Conservation (phyloP, 768 basidiomycete species). For the Phlegmacium glaucopus region DNA sequence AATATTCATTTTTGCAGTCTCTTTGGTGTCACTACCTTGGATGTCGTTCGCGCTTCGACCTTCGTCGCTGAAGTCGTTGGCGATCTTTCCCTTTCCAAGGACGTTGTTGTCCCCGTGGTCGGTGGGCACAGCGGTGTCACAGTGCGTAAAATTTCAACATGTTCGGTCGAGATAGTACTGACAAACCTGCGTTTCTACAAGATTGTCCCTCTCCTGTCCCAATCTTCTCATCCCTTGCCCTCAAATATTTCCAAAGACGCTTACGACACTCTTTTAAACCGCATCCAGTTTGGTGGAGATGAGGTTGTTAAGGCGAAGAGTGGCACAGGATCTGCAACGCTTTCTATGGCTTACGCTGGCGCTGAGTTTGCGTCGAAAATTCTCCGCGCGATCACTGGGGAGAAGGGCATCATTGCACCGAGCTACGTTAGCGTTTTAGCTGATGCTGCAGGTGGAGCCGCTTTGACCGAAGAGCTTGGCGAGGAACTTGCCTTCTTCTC, state of each 20-base stretch:
- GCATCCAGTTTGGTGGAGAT: constrained; percentile 95
- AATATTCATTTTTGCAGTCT: constrained; percentile 48
- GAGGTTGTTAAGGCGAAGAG: constrained; percentile 99
- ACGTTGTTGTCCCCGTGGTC: constrained; percentile 82
- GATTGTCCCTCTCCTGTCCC: constrained; percentile 94
- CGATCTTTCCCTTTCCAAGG: constrained; percentile 55
- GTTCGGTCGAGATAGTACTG: neutral
- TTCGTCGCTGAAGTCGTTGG: constrained; percentile 83
- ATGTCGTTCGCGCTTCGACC: constrained; percentile 96
- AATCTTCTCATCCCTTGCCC: constrained; percentile 78
- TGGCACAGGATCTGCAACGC: constrained; percentile 90
- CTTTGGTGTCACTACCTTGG: constrained; percentile 97
- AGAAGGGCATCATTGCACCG: constrained; percentile 82
- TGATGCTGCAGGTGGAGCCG: constrained; percentile 66
- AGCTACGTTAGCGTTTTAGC: constrained; percentile 80
- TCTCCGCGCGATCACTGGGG: constrained; percentile 81
- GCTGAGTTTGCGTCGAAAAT: constrained; percentile 85
- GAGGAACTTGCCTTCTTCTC: constrained; percentile 84
- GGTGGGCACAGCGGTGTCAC: constrained; percentile 95
- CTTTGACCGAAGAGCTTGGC: constrained; percentile 76
- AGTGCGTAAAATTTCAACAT: constrained; percentile 36
- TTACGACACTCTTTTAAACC: constrained; percentile 65
- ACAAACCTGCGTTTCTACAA: constrained; percentile 20
- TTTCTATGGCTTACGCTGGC: constrained; percentile 95
- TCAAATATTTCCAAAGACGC: constrained; percentile 41